Percentiles rank a stretch among this genome's conserved stretches.
Conservation (phyloP, 2,329 filamentous ascomycete genomes). For the Raffaelea ambrosiae region DNA sequence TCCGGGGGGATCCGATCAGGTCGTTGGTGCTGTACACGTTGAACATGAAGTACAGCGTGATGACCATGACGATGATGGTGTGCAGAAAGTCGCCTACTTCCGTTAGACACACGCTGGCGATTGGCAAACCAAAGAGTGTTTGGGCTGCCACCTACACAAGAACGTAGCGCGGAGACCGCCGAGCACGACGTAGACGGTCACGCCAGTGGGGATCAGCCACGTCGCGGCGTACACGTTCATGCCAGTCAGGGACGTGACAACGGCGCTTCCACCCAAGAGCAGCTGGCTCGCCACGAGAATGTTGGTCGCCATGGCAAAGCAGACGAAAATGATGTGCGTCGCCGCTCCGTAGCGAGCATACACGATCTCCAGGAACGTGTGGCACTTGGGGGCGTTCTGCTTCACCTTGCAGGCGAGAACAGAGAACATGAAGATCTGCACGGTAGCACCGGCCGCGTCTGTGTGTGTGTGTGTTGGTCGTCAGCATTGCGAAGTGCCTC, state of each 20-base stretch:
- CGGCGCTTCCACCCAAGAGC: conserved; percentile 26
- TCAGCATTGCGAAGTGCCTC: too few species aligned
- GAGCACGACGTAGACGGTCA: conserved; percentile 27
- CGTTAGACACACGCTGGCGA: too few species aligned
- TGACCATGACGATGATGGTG: conserved; percentile 27
- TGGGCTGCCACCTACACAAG: too few species aligned
- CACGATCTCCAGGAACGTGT: conserved; percentile 32
- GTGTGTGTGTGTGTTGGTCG: too few species aligned
- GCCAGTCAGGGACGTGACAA: conserved; percentile 28
- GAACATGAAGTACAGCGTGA: conserved; percentile 28
- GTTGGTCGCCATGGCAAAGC: conserved; percentile 28
- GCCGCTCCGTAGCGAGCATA: conserved; percentile 24
- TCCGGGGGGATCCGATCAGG: conserved; percentile 20
- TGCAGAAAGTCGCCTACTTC: conserved; percentile 31
- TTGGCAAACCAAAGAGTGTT: too few species aligned
- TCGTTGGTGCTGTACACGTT: conserved; percentile 17
- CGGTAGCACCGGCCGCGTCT: conserved; percentile 27
- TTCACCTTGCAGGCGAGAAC: conserved; percentile 32
- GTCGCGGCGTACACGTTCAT: conserved; percentile 30
- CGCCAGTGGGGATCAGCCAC: conserved; percentile 28
- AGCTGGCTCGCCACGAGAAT: conserved; percentile 28
- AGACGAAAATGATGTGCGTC: conserved; percentile 28
- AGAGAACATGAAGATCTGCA: conserved; percentile 30
- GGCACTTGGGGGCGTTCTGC: conserved; percentile 25
- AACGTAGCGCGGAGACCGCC: conserved; percentile 29